Base-by-base conservation (phyloP, 2,329 filamentous ascomycete genomes). In the Bipolaris bicolor region DNA sequence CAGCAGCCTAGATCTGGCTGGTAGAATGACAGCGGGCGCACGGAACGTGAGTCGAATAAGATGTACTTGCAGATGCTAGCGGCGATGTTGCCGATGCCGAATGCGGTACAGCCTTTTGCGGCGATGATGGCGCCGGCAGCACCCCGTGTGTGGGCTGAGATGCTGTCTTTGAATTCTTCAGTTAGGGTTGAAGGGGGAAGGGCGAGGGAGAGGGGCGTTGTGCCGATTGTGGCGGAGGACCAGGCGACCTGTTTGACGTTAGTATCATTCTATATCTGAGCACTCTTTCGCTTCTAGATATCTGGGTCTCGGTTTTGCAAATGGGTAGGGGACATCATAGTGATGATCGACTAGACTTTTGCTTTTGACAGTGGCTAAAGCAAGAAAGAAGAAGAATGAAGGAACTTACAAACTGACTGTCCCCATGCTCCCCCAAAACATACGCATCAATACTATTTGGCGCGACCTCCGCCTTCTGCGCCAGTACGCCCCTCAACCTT, bases 21-120 rank as follows among this genome's bases (percentile, higher is more conserved):
- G 66, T 77, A 83, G 65, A 83, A 80, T 50, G 81, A 84, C 41
- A 84, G 62, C 0, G 81, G 80, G 2, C 78, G 70, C 16, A 84
- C 76, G 36, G 79, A 78, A 9, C 76, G 75, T 54, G 79, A 75
- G 63, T 84, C 82, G 44, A 77, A 78, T 11, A 84, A 65, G 13
- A 85, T 81, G 11, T 81, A 81, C 55, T 79, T 77, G 69, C 82
- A 84, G 52, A 84, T 81, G 40, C 74, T 78, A 1, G 78, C 75
- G 2, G 81, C 76, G 3, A 82, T 75, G 26, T 80, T 79, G 7
- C 78, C 82, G 44, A 84, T 81, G 10, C 83, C 83, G 61, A 79
- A 83, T 0, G 80, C 76, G 0, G 79, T 84, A 26, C 80, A 78
- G 0, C 82, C 82, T 67, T 85, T 84, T 10, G 78, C 76, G 18